Evolutionary conservation across 805 yeast species (phyloP).

Genomic region (Cyberlindnera meyerae): DNA sequence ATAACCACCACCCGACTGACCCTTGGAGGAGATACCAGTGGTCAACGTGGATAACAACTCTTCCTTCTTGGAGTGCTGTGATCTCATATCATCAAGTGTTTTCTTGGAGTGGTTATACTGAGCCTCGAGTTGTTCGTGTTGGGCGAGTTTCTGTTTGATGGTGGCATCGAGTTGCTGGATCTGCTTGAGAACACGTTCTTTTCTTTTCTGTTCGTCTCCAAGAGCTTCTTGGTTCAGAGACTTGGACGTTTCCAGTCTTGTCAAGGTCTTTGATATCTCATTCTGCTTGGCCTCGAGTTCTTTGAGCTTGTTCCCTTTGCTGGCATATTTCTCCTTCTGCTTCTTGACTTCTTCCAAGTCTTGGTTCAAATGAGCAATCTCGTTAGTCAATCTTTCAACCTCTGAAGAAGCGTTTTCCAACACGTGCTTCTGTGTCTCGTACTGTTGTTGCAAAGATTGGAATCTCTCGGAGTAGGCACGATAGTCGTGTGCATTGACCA

Average conservation of each 20-base stretch:
- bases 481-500: constrained; percentile 77
- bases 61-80: constrained; percentile 53
- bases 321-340: constrained; percentile 52
- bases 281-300: constrained; percentile 56
- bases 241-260: constrained; percentile 61
- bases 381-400: constrained; percentile 45
- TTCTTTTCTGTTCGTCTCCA: constrained; percentile 44
- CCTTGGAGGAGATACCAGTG: constrained; percentile 86
- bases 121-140: constrained; percentile 37
- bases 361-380: constrained; percentile 52
- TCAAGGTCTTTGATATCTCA: constrained; percentile 53
- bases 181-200: constrained; percentile 30
- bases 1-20: constrained; percentile 72
- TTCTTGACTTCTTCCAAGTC: constrained; percentile 53
- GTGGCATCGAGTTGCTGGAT: constrained; percentile 31
- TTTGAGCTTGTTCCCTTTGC: constrained; percentile 55
- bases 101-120: constrained; percentile 42
- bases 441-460: constrained; percentile 38
- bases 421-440: constrained; percentile 37
- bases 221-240: constrained; percentile 55
- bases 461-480: constrained; percentile 36
- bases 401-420: constrained; percentile 39
- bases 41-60: constrained; percentile 77
- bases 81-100: constrained; percentile 41
- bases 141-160: constrained; percentile 32